Base-by-base conservation (phyloP, 805 yeast species). In the Jamesozyma jinghongensis region DNA sequence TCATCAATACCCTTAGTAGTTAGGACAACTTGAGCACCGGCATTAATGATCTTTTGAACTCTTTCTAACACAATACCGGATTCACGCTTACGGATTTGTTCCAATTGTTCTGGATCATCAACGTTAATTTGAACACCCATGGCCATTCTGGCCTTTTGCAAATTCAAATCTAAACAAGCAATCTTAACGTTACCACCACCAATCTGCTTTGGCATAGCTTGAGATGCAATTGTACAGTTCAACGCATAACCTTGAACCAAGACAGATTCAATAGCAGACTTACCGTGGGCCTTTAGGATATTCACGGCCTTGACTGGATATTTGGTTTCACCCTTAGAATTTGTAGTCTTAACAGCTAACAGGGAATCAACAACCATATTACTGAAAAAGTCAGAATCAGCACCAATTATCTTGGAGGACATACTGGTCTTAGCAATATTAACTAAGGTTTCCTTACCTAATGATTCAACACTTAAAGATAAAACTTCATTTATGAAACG, bases 261-360 rank as follows among this genome's bases (percentile, higher is more conserved):
- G 43, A 84, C 67, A 22, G 95, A 85, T 67, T 92, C 99, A 3
- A 69, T 71, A 1, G 95, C 74, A 5, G 95, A 85, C 61, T 87
- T 87, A 50, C 99, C 99, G 58, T 90, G 97, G 0, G 97, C 96
- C 65, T 94, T 92, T 55, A 92, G 71, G 41, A 94, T 79, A 59
- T 92, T 92, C 42, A 92, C 96, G 2, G 97, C 97, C 67, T 92
- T 94, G 35, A 90, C 94, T 2, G 99, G 99, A 62, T 92, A 88
- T 63, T 81, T 85, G 35, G 71, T 67, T 57, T 92, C 97, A 40
- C 95, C 96, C 55, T 87, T 83, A 27, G 78, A 66, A 59, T 86
- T 88, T 36, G 82, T 75, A 31, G 98, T 88, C 62, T 85, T 88
- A 40, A 92, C 97, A 3, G 96, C 95, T 44, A 87, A 70, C 76